Percentiles rank a stretch among this genome's conserved stretches.
Conservation (phyloP, 176 grass and related monocot genomes). For the Carex scoparia region DNA sequence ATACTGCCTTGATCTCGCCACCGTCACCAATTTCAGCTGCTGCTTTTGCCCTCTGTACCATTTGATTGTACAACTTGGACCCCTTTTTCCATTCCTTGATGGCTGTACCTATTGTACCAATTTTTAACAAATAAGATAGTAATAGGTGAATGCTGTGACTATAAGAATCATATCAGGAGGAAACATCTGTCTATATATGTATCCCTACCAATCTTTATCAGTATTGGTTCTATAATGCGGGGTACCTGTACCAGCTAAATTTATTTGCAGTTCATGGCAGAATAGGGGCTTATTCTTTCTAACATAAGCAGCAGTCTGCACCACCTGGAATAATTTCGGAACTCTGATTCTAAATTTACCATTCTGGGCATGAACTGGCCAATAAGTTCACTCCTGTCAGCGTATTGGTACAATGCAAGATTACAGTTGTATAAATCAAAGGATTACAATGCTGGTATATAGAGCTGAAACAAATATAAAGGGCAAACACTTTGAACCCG, state of each 20-base stretch:
- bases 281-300: background rate
- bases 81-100: constrained; percentile 72
- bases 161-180: background rate
- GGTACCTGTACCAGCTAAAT: background rate
- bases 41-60: constrained; percentile 50
- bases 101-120: constrained; percentile 36
- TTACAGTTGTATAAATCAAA: too few species aligned
- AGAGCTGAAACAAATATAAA: background rate
- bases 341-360: background rate
- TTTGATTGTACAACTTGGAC: constrained; percentile 57
- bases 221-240: background rate
- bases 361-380: background rate
- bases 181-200: background rate
- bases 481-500: background rate
- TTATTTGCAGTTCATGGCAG: background rate
- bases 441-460: too few species aligned
- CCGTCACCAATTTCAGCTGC: constrained; percentile 20
- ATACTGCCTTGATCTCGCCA: constrained; percentile 65
- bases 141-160: background rate
- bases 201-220: background rate
- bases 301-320: background rate
- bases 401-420: too few species aligned
- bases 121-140: background rate
- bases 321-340: background rate
- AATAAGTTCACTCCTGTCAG: background rate